These are phyloP conservation scores for Chiua virens DNA, from an alignment of 768 basidiomycete genomes.

Conservation along the genomic window DNA sequence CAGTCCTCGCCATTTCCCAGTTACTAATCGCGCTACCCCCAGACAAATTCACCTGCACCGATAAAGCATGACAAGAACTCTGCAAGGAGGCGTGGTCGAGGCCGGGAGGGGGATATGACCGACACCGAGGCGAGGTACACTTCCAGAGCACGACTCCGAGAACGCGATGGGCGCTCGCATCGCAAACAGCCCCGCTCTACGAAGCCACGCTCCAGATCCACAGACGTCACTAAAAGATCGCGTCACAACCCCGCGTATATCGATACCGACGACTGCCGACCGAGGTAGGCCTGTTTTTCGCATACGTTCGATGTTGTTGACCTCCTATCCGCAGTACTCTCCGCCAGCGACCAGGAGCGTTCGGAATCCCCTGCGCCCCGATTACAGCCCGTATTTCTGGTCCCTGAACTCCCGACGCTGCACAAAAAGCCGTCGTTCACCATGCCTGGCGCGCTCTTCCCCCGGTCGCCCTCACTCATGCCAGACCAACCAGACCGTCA, in stretches of 20 bases:
- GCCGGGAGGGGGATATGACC: conserved; percentile 8
- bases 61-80: conserved; percentile 8
- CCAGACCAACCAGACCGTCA: conserved; percentile 33
- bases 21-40: conserved; percentile 5
- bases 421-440: conserved; percentile 45
- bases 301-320: conserved; percentile 2
- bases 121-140: conserved; percentile 13
- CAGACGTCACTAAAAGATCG: conserved; percentile 6
- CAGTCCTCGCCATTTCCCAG: background rate
- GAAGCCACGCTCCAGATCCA: conserved; percentile 23
- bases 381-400: conserved; percentile 10
- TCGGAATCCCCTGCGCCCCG: conserved; percentile 20
- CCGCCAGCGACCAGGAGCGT: conserved; percentile 19
- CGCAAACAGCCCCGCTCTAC: conserved; percentile 5
- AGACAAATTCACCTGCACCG: conserved; percentile 19
- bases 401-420: conserved; percentile 33
- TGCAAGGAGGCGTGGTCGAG: conserved; percentile 6
- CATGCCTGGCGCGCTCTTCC: conserved; percentile 81
- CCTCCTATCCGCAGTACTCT: conserved; percentile 16
- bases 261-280: conserved; percentile 13
- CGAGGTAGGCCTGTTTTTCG: conserved; percentile 19
- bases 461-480: conserved; percentile 67
- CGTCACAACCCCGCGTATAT: background rate
- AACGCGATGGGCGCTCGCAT: conserved; percentile 11
- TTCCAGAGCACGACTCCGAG: conserved; percentile 7